These are phyloP conservation scores for Setomelanomma holmii DNA, from an alignment of 2,329 filamentous ascomycete species.

Conservation along the genomic window DNA sequence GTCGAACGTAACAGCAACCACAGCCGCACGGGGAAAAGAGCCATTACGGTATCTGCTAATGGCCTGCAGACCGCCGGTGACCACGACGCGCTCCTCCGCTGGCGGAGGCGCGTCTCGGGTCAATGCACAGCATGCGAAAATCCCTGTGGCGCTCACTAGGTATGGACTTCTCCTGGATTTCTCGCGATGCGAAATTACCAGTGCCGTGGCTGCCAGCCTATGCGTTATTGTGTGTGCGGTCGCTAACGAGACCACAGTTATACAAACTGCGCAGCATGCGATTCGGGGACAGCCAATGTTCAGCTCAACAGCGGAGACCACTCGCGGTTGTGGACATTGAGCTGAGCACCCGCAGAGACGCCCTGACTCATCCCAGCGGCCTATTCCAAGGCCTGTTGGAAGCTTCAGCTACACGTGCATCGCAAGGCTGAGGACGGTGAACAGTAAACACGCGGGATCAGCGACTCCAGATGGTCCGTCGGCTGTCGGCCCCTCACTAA, in stretches of 20 bases:
- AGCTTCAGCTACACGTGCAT: no score
- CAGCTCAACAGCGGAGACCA: neutral
- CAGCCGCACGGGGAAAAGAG: constrained; percentile 3
- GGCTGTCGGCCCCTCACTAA: constrained; percentile 12
- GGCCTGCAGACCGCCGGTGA: no score
- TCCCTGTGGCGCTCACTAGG: constrained; percentile 22
- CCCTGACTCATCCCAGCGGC: constrained; percentile 6
- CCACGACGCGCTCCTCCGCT: no score
- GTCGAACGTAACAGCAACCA: no score
- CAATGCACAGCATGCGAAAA: constrained; percentile 15
- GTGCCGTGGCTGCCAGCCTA: constrained; percentile 1
- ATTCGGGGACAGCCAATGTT: constrained; percentile 1
- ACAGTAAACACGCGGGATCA: neutral
- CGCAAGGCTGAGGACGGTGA: neutral
- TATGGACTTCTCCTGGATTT: constrained; percentile 12
- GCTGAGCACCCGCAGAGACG: constrained; percentile 8
- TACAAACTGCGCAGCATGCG: neutral
- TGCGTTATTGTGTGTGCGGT: neutral
- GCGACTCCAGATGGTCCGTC: constrained; percentile 5
- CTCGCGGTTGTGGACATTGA: neutral
- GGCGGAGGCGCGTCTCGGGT: no score
- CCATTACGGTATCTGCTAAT: constrained; percentile 13
- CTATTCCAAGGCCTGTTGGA: no score
- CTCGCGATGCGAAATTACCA: constrained; percentile 24
- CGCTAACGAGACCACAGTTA: neutral